A percentile compares a stretch with the other conserved stretches of the same genome.
phyloP scores from a whole-genome alignment of 306 rosid genomes.

The Calophaca sinica region DNA sequence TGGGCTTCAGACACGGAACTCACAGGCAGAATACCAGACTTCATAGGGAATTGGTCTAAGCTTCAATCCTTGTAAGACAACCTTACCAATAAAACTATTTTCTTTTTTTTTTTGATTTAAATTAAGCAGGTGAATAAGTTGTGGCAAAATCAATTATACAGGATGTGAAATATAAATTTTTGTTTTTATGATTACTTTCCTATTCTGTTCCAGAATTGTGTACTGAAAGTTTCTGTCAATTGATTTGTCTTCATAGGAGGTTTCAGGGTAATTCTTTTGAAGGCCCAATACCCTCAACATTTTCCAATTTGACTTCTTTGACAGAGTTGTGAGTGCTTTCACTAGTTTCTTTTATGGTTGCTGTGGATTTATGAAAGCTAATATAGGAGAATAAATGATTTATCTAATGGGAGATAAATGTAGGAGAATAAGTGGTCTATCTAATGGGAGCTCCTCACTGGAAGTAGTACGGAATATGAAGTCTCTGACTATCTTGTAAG shows the following conservation, averaged over 20 bases:
- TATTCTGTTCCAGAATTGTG: neutral
- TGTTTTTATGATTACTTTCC: neutral
- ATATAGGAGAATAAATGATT: slow-evolving; percentile 6
- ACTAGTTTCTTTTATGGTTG: neutral
- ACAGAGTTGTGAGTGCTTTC: slow-evolving; percentile 67
- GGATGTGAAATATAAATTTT: neutral
- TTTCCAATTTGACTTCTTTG: slow-evolving; percentile 75
- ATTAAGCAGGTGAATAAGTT: neutral
- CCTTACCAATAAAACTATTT: neutral
- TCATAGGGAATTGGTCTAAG: slow-evolving; percentile 75
- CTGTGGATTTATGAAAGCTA: slow-evolving; percentile 37
- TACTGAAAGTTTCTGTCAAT: slow-evolving; percentile 30
- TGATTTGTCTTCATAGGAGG: slow-evolving; percentile 58
- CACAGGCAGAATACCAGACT: slow-evolving; percentile 74
- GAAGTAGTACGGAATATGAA: slow-evolving; percentile 69
- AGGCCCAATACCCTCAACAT: slow-evolving; percentile 71
- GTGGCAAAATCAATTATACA: too few species aligned
- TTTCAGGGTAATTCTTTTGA: slow-evolving; percentile 83
- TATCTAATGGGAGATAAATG: slow-evolving; percentile 25
- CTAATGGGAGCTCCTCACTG: slow-evolving; percentile 79
- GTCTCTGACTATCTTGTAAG: slow-evolving; percentile 70
- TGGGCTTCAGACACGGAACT: slow-evolving; percentile 72
- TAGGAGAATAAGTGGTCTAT: slow-evolving; percentile 70
- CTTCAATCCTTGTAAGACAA: slow-evolving; percentile 69
- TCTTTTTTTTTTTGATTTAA: neutral